phyloP scores from a whole-genome alignment of 176 grass and related monocot species.

The Carex pumila region DNA sequence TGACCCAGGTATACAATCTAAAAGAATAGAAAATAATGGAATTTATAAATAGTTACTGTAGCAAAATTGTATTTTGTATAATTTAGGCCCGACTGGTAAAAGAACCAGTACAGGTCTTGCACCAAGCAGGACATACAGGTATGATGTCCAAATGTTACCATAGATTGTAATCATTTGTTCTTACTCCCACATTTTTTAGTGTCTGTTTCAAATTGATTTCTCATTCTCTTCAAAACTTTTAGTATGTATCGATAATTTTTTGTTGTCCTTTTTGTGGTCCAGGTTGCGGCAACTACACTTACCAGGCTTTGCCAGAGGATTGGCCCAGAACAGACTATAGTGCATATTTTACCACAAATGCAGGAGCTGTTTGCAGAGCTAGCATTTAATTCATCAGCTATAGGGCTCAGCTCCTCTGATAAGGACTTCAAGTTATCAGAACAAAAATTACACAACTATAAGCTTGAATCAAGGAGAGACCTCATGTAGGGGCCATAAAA shows the following conservation, averaged over 20 bases:
- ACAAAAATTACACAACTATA: constrained; percentile 33
- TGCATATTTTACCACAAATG: constrained; percentile 63
- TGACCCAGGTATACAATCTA: constrained; percentile 43
- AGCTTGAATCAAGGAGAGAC: constrained; percentile 67
- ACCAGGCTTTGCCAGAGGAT: constrained; percentile 67
- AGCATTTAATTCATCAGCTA: constrained; percentile 51
- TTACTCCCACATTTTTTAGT: neutral
- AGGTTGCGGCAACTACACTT: constrained; percentile 63
- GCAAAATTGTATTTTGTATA: neutral
- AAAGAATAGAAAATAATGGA: neutral
- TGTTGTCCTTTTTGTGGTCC: constrained; percentile 32
- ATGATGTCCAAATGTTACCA: neutral
- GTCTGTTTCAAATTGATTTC: neutral
- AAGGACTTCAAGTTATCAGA: constrained; percentile 43
- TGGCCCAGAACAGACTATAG: constrained; percentile 53
- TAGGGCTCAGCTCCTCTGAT: constrained; percentile 24
- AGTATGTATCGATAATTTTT: neutral
- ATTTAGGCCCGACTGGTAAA: neutral
- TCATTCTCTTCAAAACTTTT: neutral
- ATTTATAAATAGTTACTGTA: neutral
- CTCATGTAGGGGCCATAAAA: constrained; percentile 58
- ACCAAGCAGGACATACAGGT: neutral
- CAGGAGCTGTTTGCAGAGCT: constrained; percentile 80
- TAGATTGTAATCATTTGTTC: constrained; percentile 1
- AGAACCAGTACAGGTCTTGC: neutral